These are phyloP conservation scores for Dendryphion nanum DNA, from an alignment of 2,329 filamentous ascomycete genomes.

Conservation along the genomic window DNA sequence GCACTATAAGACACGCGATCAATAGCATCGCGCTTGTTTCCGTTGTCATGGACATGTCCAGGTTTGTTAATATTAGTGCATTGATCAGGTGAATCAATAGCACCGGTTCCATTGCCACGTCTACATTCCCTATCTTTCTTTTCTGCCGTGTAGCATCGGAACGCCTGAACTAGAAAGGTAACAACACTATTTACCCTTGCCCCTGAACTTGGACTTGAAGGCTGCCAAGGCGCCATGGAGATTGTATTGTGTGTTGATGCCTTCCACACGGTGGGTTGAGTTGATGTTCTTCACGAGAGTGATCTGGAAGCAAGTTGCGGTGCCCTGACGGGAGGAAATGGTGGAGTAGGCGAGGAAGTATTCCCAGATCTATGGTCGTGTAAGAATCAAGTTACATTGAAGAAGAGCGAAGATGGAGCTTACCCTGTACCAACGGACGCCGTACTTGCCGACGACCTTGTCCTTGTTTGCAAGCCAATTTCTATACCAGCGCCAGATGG, in stretches of 20 bases:
- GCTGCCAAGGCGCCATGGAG: conserved; percentile 64
- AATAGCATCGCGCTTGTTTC: too few species aligned
- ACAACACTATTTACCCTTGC: not conserved
- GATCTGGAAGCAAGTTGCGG: conserved; percentile 84
- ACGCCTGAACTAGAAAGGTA: too few species aligned
- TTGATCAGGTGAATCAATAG: too few species aligned
- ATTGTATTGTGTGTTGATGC: conserved; percentile 66
- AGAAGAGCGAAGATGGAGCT: conserved; percentile 38
- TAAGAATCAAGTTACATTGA: conserved; percentile 3
- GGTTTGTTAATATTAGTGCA: too few species aligned
- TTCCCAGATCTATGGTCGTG: conserved; percentile 72
- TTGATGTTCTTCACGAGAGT: conserved; percentile 88
- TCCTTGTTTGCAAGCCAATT: conserved; percentile 96
- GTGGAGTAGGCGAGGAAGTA: conserved; percentile 85
- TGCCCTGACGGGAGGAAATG: conserved; percentile 80
- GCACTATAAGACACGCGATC: too few species aligned
- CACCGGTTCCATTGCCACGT: too few species aligned
- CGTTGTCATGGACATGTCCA: too few species aligned
- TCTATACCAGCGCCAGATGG: conserved; percentile 96
- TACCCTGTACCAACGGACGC: conserved; percentile 91
- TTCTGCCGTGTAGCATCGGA: too few species aligned
- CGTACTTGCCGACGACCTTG: conserved; percentile 93
- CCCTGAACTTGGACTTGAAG: conserved; percentile 37
- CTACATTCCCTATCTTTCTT: too few species aligned
- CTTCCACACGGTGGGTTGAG: conserved; percentile 77